Conservation (phyloP, 768 basidiomycete genomes). For the Amanita polypyramis region DNA sequence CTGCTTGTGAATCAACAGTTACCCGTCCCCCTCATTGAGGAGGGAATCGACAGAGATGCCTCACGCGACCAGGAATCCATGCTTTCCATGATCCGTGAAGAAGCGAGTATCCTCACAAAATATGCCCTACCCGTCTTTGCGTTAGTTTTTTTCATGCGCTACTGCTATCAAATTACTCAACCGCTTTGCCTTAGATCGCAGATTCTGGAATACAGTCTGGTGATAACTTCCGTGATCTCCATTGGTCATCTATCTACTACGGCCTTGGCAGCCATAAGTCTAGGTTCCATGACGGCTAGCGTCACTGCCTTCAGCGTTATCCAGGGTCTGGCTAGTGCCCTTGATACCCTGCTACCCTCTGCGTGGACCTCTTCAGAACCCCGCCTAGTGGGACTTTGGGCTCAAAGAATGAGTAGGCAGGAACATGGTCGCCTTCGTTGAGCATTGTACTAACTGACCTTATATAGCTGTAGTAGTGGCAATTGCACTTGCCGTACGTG, state of each 20-base stretch:
- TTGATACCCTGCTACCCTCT: conserved; percentile 89
- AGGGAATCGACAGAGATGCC: conserved; percentile 29
- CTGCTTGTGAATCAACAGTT: conserved; percentile 30
- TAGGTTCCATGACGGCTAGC: conserved; percentile 65
- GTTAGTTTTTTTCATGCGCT: conserved; percentile 29
- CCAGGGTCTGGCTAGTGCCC: conserved; percentile 71
- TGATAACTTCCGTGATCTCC: conserved; percentile 73
- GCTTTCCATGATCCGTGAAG: conserved; percentile 38
- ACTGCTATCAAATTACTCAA: neutral
- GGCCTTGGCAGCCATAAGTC: conserved; percentile 75
- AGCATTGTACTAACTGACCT: conserved; percentile 1
- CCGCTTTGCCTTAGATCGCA: conserved; percentile 42
- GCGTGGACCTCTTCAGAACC: conserved; percentile 91
- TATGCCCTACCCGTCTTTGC: conserved; percentile 67
- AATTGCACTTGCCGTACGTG: conserved; percentile 46
- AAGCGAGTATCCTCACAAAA: conserved; percentile 43
- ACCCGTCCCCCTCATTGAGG: conserved; percentile 46
- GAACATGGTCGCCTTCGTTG: neutral
- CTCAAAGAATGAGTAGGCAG: conserved; percentile 73
- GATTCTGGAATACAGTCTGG: conserved; percentile 76
- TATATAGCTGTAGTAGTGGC: conserved; percentile 50
- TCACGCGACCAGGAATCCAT: conserved; percentile 21
- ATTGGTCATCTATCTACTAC: conserved; percentile 88
- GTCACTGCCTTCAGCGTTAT: conserved; percentile 73
- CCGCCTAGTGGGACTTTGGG: conserved; percentile 79